Evolutionary conservation across 805 yeast species (phyloP).

Genomic region (Tetrapisispora iriomotensis): DNA sequence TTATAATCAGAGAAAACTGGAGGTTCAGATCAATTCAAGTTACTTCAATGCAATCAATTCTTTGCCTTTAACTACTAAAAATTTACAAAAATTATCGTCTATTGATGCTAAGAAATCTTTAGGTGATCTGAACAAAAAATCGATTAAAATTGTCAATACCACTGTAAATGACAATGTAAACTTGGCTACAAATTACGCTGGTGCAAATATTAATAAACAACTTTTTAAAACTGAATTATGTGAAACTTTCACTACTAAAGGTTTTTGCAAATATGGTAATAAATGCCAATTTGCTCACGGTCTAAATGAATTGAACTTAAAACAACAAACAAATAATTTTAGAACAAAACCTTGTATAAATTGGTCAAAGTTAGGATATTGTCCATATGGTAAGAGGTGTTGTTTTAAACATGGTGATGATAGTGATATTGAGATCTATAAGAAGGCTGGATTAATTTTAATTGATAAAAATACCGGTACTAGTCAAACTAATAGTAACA

Average conservation of each 20-base stretch:
- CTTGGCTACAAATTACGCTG: neutral
- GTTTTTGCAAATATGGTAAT: slow-evolving; percentile 74
- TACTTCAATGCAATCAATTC: slow-evolving; percentile 13
- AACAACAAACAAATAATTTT: slow-evolving; percentile 66
- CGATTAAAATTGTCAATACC: neutral
- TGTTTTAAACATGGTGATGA: slow-evolving; percentile 73
- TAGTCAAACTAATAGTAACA: neutral
- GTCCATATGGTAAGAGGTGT: slow-evolving; percentile 86
- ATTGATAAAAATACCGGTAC: neutral
- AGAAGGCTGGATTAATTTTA: slow-evolving; percentile 16
- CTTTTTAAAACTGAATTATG: slow-evolving; percentile 88
- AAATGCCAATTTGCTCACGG: slow-evolving; percentile 97
- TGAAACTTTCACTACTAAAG: slow-evolving; percentile 60
- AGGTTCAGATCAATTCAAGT: slow-evolving; percentile 23
- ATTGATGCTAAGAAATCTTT: neutral
- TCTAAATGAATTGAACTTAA: slow-evolving; percentile 56
- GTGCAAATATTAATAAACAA: slow-evolving; percentile 39
- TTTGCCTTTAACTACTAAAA: slow-evolving; percentile 26
- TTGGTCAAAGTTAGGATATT: slow-evolving; percentile 72
- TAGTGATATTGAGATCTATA: slow-evolving; percentile 23
- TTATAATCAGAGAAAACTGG: slow-evolving; percentile 8
- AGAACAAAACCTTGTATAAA: slow-evolving; percentile 86
- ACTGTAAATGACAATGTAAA: neutral
- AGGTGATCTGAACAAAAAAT: neutral
- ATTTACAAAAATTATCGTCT: slow-evolving; percentile 18